Base-by-base conservation (phyloP, 345 rosid species). In the Kandelia obovata region DNA sequence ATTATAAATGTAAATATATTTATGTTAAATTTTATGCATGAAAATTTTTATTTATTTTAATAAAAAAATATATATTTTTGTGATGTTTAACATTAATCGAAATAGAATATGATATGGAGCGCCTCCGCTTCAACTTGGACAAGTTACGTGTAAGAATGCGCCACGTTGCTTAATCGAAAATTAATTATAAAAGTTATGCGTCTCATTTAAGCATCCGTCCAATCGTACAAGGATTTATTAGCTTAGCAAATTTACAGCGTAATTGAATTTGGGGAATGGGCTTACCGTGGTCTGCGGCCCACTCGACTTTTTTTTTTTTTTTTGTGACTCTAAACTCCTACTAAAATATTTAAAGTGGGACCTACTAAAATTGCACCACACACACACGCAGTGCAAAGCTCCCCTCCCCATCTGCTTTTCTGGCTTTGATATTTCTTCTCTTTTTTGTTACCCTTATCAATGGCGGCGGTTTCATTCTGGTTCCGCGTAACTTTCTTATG, bases 121-220 rank as follows among this genome's bases (percentile, higher is more conserved):
- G 11, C 17, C 32, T 61, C 60, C 13, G 8, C 15, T 66, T 63
- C 27, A 20, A 30, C 35, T 1, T 51, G 4, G 13, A 28, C 9
- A 27, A 26, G 1, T n/a, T 16, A 20, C 79, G 13, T 66, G 65
- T 80, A 47, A 63, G 25, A 71, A 28, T 30, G 5, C 62, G 84
- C 78, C 84, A 83, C 80, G 82, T 83, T 6, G n/a, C 2, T 5
- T 15, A 0, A 2, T 5, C 30, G 28, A 25, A 16, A 10, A 25
- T 10, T 27, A 6, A 1, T 25, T 56, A 56, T 21, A 56, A 55
- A n/a, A 23, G 6, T 39, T 55, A 2, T 3, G 59, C 59, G 31
- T 56, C 16, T 25, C 11, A 9, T 5, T 25, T 56, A 25, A 25
- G 59, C 30, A 7, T 53, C 27, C 27, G 21, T 21, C 21, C 4